Conservation (phyloP, 352 stramenopile genomes). For the Globisporangium rhizosaccharum region DNA sequence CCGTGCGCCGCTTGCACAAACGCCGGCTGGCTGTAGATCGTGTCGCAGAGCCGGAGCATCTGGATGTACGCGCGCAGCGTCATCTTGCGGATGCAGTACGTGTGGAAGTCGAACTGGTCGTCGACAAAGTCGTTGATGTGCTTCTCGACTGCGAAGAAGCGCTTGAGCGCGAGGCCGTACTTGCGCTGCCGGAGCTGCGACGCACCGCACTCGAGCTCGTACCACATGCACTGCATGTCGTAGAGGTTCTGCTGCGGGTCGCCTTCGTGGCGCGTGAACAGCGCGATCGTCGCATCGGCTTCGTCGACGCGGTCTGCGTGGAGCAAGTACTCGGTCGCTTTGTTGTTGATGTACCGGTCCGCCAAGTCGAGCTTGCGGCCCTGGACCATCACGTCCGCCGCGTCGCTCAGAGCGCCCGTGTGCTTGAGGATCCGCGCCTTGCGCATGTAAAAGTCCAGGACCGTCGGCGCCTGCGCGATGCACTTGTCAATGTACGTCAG, state of each 20-base stretch:
- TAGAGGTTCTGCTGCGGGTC: slow-evolving; percentile 95
- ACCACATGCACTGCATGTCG: slow-evolving; percentile 99
- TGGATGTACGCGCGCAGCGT: slow-evolving; percentile 95
- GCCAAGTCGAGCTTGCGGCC: slow-evolving; percentile 93
- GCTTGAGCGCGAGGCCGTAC: slow-evolving; percentile 90
- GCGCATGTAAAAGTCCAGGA: slow-evolving; percentile 93
- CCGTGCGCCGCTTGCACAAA: slow-evolving; percentile 87
- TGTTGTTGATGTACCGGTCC: slow-evolving; percentile 99
- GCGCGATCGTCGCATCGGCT: slow-evolving; percentile 91
- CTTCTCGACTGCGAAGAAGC: slow-evolving; percentile 93
- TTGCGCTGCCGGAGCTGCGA: slow-evolving; percentile 58
- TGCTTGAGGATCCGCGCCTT: slow-evolving; percentile 94
- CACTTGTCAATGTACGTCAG: slow-evolving; percentile 91
- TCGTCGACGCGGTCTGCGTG: slow-evolving; percentile 90
- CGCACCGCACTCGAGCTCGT: slow-evolving; percentile 90
- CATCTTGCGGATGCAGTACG: slow-evolving; percentile 98
- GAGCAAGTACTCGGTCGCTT: slow-evolving; percentile 96
- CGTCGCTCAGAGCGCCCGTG: slow-evolving; percentile 86
- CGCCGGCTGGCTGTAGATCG: slow-evolving; percentile 86
- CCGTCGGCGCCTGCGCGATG: slow-evolving; percentile 88
- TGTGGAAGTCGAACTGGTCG: slow-evolving; percentile 99
- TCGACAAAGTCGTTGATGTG: slow-evolving; percentile 98
- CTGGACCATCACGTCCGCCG: slow-evolving; percentile 90
- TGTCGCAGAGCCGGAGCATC: slow-evolving; percentile 92
- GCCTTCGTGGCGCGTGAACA: slow-evolving; percentile 97